Conservation (phyloP, 2,329 filamentous ascomycete species). For the Colletotrichum sp. region DNA sequence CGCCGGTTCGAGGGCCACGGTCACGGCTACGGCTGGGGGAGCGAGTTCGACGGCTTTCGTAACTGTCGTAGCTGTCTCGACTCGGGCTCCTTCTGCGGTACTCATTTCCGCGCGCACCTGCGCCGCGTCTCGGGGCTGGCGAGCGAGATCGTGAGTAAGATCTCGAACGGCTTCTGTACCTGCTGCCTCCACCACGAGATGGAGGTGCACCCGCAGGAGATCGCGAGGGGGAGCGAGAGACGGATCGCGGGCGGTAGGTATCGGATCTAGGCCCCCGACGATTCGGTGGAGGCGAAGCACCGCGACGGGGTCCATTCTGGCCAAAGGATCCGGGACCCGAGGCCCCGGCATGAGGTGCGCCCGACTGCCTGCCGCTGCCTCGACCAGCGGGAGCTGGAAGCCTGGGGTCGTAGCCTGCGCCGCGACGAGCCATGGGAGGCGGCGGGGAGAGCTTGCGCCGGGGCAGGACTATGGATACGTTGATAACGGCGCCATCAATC, state of each 20-base stretch:
- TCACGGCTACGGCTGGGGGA: conserved; percentile 16
- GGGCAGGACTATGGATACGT: conserved; percentile 88
- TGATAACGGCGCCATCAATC: conserved; percentile 81
- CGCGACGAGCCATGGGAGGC: conserved; percentile 73
- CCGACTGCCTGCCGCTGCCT: conserved; percentile 22
- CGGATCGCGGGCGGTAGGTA: conserved; percentile 67
- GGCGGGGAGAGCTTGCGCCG: conserved; percentile 81
- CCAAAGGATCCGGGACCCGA: conserved; percentile 36
- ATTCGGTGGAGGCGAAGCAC: conserved; percentile 38
- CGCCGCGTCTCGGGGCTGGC: conserved; percentile 38
- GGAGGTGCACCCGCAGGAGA: conserved; percentile 38
- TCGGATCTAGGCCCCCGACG: conserved; percentile 54
- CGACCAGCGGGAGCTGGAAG: conserved; percentile 41
- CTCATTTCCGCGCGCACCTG: conserved; percentile 29
- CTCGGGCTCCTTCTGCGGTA: conserved; percentile 30
- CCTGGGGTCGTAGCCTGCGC: conserved; percentile 63
- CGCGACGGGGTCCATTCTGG: conserved; percentile 41
- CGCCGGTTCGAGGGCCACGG: conserved; percentile 6
- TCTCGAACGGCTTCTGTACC: conserved; percentile 52
- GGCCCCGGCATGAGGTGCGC: conserved; percentile 33
- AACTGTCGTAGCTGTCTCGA: conserved; percentile 46
- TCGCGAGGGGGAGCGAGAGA: conserved; percentile 53
- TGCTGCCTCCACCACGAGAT: conserved; percentile 34
- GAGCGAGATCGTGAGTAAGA: conserved; percentile 53
- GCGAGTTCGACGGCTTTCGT: conserved; percentile 35